phyloP scores from a whole-genome alignment of 129 eudicot species.

The Tagetes patula region DNA sequence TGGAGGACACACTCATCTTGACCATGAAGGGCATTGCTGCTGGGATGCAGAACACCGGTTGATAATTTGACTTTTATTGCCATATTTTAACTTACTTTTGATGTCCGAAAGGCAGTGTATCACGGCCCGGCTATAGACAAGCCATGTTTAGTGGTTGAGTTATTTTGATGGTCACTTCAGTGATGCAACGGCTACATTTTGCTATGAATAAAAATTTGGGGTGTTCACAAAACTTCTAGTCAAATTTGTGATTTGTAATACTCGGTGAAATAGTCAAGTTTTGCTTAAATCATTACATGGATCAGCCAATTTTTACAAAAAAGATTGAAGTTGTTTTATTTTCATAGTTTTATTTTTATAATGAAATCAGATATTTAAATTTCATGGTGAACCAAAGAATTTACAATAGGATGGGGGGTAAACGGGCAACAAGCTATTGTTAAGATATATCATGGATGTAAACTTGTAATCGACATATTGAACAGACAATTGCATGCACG shows the following conservation, averaged over 20 bases:
- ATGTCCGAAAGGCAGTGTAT: background rate
- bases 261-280: background rate
- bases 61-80: constrained; percentile 14
- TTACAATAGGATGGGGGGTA: no score
- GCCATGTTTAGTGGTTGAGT: background rate
- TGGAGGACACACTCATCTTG: constrained; percentile 95
- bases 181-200: constrained; percentile 9
- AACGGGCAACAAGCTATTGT: no score
- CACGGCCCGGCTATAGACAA: constrained; percentile 15
- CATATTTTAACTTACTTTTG: background rate
- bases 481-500: no score
- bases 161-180: constrained; percentile 12
- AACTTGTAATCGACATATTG: no score
- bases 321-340: no score
- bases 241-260: background rate
- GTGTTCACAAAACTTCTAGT: background rate
- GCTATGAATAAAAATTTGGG: constrained; percentile 2
- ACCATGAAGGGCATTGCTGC: constrained; percentile 99
- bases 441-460: no score
- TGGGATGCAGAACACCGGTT: constrained; percentile 96
- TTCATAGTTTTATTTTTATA: no score
- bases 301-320: no score
- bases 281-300: background rate
- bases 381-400: no score
- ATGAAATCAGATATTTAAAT: no score